A percentile compares a stretch with the other conserved stretches of the same genome.
phyloP scores from a whole-genome alignment of 176 grass and related monocot genomes.

The Hordeum marinum region DNA sequence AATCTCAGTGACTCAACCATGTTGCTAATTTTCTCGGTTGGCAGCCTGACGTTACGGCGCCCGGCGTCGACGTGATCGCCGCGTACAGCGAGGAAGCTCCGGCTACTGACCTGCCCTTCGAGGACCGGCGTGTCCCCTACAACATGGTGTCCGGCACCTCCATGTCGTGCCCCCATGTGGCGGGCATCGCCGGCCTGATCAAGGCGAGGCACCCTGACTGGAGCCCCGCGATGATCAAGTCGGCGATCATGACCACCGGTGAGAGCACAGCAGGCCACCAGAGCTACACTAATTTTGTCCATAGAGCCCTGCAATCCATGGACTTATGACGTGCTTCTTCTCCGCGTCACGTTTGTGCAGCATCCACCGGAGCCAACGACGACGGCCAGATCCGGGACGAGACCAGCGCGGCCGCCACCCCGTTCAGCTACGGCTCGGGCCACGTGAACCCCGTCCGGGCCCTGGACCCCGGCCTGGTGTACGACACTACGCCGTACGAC shows the following conservation, averaged over 20 bases:
- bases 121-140: conserved; percentile 46
- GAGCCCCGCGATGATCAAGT: conserved; percentile 71
- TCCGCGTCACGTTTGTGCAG: conserved; percentile 13
- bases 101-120: conserved; percentile 29
- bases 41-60: conserved; percentile 70
- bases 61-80: conserved; percentile 57
- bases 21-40: background rate
- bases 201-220: conserved; percentile 42
- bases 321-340: background rate
- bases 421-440: conserved; percentile 57
- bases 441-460: conserved; percentile 45
- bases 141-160: conserved; percentile 63
- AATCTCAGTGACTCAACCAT: background rate
- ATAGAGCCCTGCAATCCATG: background rate
- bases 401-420: conserved; percentile 35
- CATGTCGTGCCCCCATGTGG: conserved; percentile 74
- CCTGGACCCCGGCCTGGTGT: conserved; percentile 61
- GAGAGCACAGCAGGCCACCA: background rate
- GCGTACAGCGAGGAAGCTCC: conserved; percentile 33
- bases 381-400: conserved; percentile 18
- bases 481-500: conserved; percentile 54
- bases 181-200: conserved; percentile 52
- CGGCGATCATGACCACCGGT: conserved; percentile 86
- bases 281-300: background rate
- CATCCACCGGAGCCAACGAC: conserved; percentile 32